Percentiles rank a stretch among this genome's conserved stretches.
Evolutionary conservation across 257 asterid species (phyloP).

Genomic region (Solanum etuberosum): DNA sequence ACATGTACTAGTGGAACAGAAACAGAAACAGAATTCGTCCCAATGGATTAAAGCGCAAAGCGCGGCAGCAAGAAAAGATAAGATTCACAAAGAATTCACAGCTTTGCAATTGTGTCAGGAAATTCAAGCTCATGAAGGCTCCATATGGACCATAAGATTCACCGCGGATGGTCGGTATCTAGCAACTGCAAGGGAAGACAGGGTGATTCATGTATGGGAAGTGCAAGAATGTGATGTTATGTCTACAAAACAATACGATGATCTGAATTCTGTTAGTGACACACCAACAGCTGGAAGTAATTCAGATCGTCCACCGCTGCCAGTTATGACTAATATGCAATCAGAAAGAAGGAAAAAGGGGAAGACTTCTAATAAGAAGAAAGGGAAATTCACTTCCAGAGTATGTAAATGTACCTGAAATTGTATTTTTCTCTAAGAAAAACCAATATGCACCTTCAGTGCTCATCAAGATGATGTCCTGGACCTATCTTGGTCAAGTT

Average conservation of each 20-base stretch:
- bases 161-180: background rate
- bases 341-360: conserved; percentile 2
- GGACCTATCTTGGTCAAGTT: conserved; percentile 16
- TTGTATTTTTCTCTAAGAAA: conserved; percentile 7
- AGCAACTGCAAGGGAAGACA: conserved; percentile 15
- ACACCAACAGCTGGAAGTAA: background rate
- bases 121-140: conserved; percentile 14
- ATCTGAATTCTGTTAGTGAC: background rate
- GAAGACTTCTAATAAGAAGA: background rate
- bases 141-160: conserved; percentile 13
- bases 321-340: background rate
- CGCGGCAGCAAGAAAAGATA: conserved; percentile 11
- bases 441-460: conserved; percentile 5
- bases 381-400: background rate
- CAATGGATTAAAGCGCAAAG: conserved; percentile 16
- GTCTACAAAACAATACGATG: background rate
- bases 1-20: background rate
- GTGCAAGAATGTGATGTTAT: conserved; percentile 12
- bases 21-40: background rate
- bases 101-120: conserved; percentile 10
- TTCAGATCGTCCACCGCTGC: background rate
- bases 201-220: conserved; percentile 10
- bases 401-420: conserved; percentile 8
- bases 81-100: conserved; percentile 5
- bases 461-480: conserved; percentile 15